Evolutionary conservation across 106 monocot genomes (phyloP), one percentile per base, ranked within the genome.

Genomic region (Chionographis japonica): DNA sequence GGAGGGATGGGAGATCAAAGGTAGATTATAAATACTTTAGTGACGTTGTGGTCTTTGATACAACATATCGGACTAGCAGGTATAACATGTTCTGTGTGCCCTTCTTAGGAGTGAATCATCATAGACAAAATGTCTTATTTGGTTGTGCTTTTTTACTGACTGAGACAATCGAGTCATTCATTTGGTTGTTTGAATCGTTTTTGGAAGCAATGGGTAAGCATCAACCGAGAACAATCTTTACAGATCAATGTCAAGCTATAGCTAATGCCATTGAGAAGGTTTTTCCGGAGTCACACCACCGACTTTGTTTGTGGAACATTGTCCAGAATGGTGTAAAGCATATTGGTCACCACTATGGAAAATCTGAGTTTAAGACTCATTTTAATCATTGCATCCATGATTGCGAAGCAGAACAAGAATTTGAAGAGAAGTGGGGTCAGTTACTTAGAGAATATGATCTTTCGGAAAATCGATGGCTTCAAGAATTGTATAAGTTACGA

Each of bases 31-130:
- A 74, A 42, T 6, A 42, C 35, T 74, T 66, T 61, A 68, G 75
- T 50, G 75, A 75, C 51, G 75, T 68, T 3, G 46, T 75, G 12
- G 58, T 67, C 52, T 68, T 67, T 59, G 75, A 75, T 41, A 68
- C 68, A 4, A 68, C 75, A 37, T 75, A 68, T n/a, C 67, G 41
- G 16, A 59, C 18, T 50, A 58, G 50, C 14, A 27, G 19, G 10
- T 56, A 75, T 52, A 52, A 58, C n/a, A 38, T 67, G 11, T 59
- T 68, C 9, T 58, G 67, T 60, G 68, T 38, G 7, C 59, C 18
- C 3, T 60, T 75, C 11, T 11, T 67, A 16, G 59, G 75, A 10
- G 66, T 68, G 40, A 74, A 74, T 50, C 38, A 74, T 57, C 74
- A 74, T 36, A 66, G 46, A 18, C 56, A 74, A 58, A 74, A 58